These are phyloP conservation scores for Kwoniella dendrophila DNA, from an alignment of 768 basidiomycete genomes.

Conservation along the genomic window DNA sequence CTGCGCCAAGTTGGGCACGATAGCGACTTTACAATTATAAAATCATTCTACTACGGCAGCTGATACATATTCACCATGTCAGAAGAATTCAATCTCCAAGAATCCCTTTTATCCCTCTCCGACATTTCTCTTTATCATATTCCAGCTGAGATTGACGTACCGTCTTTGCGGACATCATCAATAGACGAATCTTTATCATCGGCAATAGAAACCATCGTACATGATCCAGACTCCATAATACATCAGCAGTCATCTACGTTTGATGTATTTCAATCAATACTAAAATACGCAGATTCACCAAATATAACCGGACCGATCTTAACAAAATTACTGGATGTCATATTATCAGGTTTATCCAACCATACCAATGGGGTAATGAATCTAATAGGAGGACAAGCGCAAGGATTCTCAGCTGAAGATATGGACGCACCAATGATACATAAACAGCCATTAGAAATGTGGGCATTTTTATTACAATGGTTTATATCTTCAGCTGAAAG, in stretches of 20 bases:
- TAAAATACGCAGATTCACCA: constrained; percentile 62
- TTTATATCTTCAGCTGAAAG: constrained; percentile 81
- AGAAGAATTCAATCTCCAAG: constrained; percentile 71
- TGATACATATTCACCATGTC: constrained; percentile 28
- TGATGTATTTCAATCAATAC: constrained; percentile 76
- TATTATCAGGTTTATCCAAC: constrained; percentile 63
- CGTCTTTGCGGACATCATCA: constrained; percentile 58
- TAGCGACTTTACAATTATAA: too few species aligned
- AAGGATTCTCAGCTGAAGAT: constrained; percentile 38
- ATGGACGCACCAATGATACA: constrained; percentile 59
- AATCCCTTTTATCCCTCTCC: constrained; percentile 70
- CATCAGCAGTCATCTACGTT: constrained; percentile 65
- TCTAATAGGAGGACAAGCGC: constrained; percentile 28
- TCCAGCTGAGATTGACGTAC: constrained; percentile 68
- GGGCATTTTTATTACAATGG: constrained; percentile 90
- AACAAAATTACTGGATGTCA: constrained; percentile 83
- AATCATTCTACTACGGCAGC: too few species aligned
- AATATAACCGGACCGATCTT: constrained; percentile 62
- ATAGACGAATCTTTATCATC: constrained; percentile 60
- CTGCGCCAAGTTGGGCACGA: too few species aligned
- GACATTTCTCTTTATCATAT: constrained; percentile 69
- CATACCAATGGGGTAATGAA: constrained; percentile 37
- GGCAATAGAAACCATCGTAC: constrained; percentile 79
- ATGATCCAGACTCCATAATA: constrained; percentile 71
- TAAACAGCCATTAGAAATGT: constrained; percentile 80